phyloP scores from a whole-genome alignment of 2,329 filamentous ascomycete genomes.

The Ophiostoma ips region DNA sequence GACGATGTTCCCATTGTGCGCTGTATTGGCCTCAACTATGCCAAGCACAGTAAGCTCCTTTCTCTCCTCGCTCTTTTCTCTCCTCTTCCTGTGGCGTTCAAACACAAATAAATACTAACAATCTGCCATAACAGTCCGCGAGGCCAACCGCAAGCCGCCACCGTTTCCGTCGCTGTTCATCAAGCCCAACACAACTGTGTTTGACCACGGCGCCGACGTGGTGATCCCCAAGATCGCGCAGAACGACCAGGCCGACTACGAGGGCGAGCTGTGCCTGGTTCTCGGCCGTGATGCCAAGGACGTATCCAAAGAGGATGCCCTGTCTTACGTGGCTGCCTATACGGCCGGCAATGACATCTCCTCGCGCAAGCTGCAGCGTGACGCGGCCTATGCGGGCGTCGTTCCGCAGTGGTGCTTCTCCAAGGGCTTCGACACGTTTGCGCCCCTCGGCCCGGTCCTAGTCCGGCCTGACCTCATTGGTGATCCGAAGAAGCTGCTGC shows the following conservation, averaged over 20 bases:
- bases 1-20: slow-evolving; percentile 40
- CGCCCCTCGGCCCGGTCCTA: slow-evolving; percentile 36
- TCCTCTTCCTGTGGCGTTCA: no score
- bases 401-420: slow-evolving; percentile 44
- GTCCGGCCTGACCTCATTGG: slow-evolving; percentile 26
- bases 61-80: no score
- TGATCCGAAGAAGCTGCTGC: slow-evolving; percentile 27
- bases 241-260: slow-evolving; percentile 22
- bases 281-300: slow-evolving; percentile 22
- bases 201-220: slow-evolving; percentile 24
- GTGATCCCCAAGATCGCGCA: slow-evolving; percentile 34
- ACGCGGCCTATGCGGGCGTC: slow-evolving; percentile 31
- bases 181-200: slow-evolving; percentile 31
- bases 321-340: slow-evolving; percentile 38
- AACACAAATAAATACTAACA: no score
- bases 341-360: slow-evolving; percentile 41
- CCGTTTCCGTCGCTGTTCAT: slow-evolving; percentile 37
- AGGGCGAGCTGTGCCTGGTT: slow-evolving; percentile 25
- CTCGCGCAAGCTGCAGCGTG: slow-evolving; percentile 32
- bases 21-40: slow-evolving; percentile 47
- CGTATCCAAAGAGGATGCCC: slow-evolving; percentile 28
- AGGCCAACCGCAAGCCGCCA: slow-evolving; percentile 35
- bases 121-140: slow-evolving; percentile 21
- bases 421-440: slow-evolving; percentile 43
- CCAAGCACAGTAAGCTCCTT: slow-evolving; percentile 30